Percentiles rank a stretch among this genome's conserved stretches.
These are phyloP conservation scores for Globisporangium iwayamae DNA, from an alignment of 352 stramenopile genomes.

Conservation along the genomic window DNA sequence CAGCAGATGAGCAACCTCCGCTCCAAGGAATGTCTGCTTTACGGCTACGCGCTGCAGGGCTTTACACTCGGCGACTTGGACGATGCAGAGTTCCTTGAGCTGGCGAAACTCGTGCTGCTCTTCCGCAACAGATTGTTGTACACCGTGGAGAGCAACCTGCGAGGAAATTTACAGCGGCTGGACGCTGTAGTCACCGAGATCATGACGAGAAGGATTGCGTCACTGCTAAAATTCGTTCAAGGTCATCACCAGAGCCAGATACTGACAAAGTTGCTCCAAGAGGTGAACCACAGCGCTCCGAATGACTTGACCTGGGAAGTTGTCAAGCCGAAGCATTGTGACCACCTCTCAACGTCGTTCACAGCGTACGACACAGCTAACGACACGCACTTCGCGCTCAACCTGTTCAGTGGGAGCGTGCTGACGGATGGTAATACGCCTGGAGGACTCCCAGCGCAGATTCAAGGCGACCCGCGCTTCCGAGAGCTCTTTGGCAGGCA, in stretches of 20 bases:
- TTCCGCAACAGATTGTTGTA: slow-evolving; percentile 31
- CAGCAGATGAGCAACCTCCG: slow-evolving; percentile 22
- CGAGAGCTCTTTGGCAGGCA: slow-evolving; percentile 29
- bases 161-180: neutral
- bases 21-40: slow-evolving; percentile 39
- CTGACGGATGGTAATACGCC: slow-evolving; percentile 34
- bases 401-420: slow-evolving; percentile 42
- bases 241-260: neutral
- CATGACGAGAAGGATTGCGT: slow-evolving; percentile 26
- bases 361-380: slow-evolving; percentile 17
- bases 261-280: slow-evolving; percentile 24
- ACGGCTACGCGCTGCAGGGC: slow-evolving; percentile 35
- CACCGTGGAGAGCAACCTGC: neutral
- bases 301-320: slow-evolving; percentile 24
- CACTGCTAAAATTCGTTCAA: slow-evolving; percentile 18
- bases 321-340: neutral
- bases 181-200: slow-evolving; percentile 20
- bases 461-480: slow-evolving; percentile 32
- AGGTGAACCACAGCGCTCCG: slow-evolving; percentile 23
- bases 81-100: slow-evolving; percentile 15
- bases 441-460: slow-evolving; percentile 27
- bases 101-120: slow-evolving; percentile 43
- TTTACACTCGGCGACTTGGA: slow-evolving; percentile 17
- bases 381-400: slow-evolving; percentile 33
- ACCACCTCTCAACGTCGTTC: slow-evolving; percentile 26